Evolutionary conservation across 129 eudicot genomes (phyloP).

Genomic region (Apium graveolens): DNA sequence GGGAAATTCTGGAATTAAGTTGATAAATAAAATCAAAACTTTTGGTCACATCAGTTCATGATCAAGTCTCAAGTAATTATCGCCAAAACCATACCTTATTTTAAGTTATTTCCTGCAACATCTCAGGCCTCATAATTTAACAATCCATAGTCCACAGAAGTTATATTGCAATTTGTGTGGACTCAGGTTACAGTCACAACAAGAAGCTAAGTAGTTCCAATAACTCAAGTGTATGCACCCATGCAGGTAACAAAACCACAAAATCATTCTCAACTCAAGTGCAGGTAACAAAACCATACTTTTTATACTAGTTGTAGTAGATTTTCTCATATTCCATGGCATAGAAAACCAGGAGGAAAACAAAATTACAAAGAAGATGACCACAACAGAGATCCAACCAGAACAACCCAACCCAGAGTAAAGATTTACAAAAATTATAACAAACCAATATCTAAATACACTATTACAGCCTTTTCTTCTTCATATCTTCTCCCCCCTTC

Average conservation of each 20-base stretch:
- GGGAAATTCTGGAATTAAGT: too few relatives aligned
- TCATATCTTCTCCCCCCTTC: not conserved
- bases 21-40: too few relatives aligned
- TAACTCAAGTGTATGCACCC: too few relatives aligned
- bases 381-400: conserved; percentile 8
- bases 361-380: conserved; percentile 6
- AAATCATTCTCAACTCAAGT: not conserved
- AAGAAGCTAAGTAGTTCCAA: not conserved
- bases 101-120: not conserved
- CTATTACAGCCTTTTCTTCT: not conserved
- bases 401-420: not conserved
- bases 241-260: not conserved
- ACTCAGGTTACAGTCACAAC: not conserved
- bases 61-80: too few relatives aligned
- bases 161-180: not conserved
- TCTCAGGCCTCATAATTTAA: not conserved
- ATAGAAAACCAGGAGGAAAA: not conserved
- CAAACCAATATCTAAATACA: not conserved
- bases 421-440: conserved; percentile 12
- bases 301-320: not conserved
- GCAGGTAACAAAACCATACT: not conserved
- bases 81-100: too few relatives aligned
- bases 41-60: too few relatives aligned
- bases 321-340: conserved; percentile 16
- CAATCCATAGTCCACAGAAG: too few relatives aligned